Base-by-base conservation (phyloP, 495 filamentous ascomycete genomes). In the Usnea hakonensis region DNA sequence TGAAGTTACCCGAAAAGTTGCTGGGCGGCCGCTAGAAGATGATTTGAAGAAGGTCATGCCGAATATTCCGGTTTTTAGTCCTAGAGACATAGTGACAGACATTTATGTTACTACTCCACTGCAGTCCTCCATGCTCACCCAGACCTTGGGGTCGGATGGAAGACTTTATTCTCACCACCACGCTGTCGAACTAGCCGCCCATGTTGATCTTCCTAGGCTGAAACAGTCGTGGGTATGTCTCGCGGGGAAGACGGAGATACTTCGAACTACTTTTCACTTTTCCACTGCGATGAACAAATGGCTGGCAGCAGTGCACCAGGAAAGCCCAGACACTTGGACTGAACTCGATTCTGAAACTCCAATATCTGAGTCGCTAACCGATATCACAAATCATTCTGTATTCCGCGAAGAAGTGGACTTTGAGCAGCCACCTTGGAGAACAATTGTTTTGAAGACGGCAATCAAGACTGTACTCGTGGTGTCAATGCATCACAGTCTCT, bases 401-500 rank as follows among this genome's bases (percentile, higher is more conserved):
- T 65, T 68, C 41, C 66, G 17, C 21, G 43, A 65, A 32, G 63
- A 58, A 43, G 26, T 9, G 13, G 56, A 65, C 43, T 68, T 62
- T 46, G 57, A 37, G 21, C 40, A 26, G 44, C 33, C 52, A 35
- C 58, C 63, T 14, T 67, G 64, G 64, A 44, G 32, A 33, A 8
- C 61, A 38, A 19, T 43, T 41, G 8, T 63, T 41, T 36, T 40
- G 57, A 44, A 43, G 40, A 32, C 57, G 14, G 21, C 55, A 30
- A 13, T 37, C 56, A 52, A 64, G 5, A 53, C 46, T 61, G 41
- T 43, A 13, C 62, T 83, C 7, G 73, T 80, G 19, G 67, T 91
- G 21, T 84, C 80, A 0, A 86, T 90, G 66, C 89, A 91, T 70
- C 89, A 93, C 69, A 87, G 87, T 19, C 73, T 91, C 0, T 93